Conservation (phyloP, 768 basidiomycete species). For the Russula abietina region DNA sequence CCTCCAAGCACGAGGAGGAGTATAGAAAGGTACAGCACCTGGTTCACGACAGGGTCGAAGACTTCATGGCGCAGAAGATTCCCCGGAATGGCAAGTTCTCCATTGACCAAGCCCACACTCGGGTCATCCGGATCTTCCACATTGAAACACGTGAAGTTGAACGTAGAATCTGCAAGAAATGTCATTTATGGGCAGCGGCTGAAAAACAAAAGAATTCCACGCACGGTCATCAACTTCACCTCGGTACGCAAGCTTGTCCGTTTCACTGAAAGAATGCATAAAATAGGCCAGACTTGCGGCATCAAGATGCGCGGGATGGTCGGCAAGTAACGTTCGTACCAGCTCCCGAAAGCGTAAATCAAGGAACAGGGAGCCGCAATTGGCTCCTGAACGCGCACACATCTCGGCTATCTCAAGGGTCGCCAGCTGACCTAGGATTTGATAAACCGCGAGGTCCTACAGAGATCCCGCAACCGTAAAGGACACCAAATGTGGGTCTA, state of each 20-base stretch:
- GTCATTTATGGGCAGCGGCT: slow-evolving; percentile 9
- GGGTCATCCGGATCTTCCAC: slow-evolving; percentile 78
- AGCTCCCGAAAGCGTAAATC: slow-evolving; percentile 83
- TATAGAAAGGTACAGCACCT: slow-evolving; percentile 41
- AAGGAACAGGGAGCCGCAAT: slow-evolving; percentile 82
- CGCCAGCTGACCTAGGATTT: slow-evolving; percentile 72
- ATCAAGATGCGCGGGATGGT: slow-evolving; percentile 83
- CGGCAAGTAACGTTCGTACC: slow-evolving; percentile 66
- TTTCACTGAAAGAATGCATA: slow-evolving; percentile 85
- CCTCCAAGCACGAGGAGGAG: neutral
- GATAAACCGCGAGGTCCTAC: slow-evolving; percentile 43
- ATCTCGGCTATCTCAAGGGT: slow-evolving; percentile 90
- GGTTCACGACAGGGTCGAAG: slow-evolving; percentile 80
- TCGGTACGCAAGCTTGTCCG: slow-evolving; percentile 73
- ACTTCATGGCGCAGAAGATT: slow-evolving; percentile 73
- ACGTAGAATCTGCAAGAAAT: slow-evolving; percentile 58
- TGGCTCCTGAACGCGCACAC: slow-evolving; percentile 80
- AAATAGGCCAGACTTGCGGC: slow-evolving; percentile 78
- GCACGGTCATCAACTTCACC: slow-evolving; percentile 72
- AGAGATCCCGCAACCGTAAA: slow-evolving; percentile 20
- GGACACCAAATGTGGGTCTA: slow-evolving; percentile 1
- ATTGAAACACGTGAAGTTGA: slow-evolving; percentile 89
- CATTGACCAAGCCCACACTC: slow-evolving; percentile 72
- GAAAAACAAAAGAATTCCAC: slow-evolving; percentile 23
- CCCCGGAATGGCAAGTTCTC: slow-evolving; percentile 79